Conservation (phyloP, 73 alveolate genomes). For the Paramecium tetraurelia region DNA sequence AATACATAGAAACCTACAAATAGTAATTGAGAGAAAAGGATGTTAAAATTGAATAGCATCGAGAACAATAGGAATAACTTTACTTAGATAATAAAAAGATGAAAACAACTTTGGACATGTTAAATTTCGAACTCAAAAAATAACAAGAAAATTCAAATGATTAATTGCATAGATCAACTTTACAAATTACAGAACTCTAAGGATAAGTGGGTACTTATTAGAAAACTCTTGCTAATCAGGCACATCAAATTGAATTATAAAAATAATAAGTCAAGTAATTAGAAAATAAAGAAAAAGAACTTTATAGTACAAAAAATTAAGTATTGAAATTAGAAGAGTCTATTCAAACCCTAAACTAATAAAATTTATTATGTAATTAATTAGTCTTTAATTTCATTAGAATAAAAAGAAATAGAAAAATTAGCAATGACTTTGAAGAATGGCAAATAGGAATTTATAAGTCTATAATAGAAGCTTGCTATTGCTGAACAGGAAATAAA, state of each 20-base stretch:
- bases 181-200: background rate
- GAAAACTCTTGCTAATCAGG: background rate
- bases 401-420: background rate
- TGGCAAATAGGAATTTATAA: background rate
- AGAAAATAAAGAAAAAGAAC: background rate
- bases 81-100: background rate
- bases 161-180: background rate
- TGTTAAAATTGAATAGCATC: background rate
- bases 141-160: background rate
- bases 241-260: background rate
- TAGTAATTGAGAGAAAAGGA: background rate
- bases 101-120: background rate
- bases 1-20: background rate
- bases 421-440: background rate
- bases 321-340: background rate
- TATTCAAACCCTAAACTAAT: background rate
- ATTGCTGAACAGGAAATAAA: background rate
- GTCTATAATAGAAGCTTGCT: background rate
- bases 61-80: background rate
- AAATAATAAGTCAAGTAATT: slow-evolving; percentile 1
- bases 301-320: background rate
- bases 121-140: background rate
- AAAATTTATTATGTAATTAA: background rate
- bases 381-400: background rate
- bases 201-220: background rate